A percentile compares a stretch with the other conserved stretches of the same genome.
Conservation (phyloP, 2,329 filamentous ascomycete genomes). For the Ceratocystis alfenasii region DNA sequence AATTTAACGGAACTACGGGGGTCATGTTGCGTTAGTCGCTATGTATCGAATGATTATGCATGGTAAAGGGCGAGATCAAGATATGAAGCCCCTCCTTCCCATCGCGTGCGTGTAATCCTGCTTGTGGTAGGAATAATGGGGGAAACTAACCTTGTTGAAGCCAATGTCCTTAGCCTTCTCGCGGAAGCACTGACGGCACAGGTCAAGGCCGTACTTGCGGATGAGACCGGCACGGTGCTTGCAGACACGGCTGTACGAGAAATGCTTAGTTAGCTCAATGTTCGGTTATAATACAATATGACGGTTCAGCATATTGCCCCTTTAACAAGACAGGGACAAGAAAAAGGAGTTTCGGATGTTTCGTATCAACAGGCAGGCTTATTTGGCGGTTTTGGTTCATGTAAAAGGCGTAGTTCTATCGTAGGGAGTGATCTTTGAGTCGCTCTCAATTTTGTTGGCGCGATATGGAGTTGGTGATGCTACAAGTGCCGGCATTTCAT, state of each 20-base stretch:
- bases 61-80: not conserved
- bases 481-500: too few species aligned
- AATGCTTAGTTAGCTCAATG: slow-evolving; percentile 13
- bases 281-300: not conserved
- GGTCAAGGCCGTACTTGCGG: slow-evolving; percentile 97
- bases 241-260: slow-evolving; percentile 48
- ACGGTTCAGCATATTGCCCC: not conserved
- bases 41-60: not conserved
- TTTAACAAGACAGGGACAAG: not conserved
- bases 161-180: slow-evolving; percentile 62
- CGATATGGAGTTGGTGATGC: not conserved
- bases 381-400: not conserved
- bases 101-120: not conserved
- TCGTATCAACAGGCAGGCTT: not conserved
- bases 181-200: slow-evolving; percentile 69
- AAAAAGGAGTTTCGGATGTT: slow-evolving; percentile 46
- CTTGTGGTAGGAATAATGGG: not conserved
- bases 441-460: not conserved
- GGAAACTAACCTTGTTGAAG: slow-evolving; percentile 52
- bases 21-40: slow-evolving; percentile 12
- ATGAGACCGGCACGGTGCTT: slow-evolving; percentile 97
- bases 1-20: slow-evolving; percentile 22
- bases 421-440: not conserved
- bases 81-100: not conserved
- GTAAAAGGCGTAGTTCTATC: not conserved